Percentiles rank a stretch among this genome's conserved stretches.
phyloP scores from a whole-genome alignment of 2,329 filamentous ascomycete species.

The Nannizziopsis arthrosporioides region DNA sequence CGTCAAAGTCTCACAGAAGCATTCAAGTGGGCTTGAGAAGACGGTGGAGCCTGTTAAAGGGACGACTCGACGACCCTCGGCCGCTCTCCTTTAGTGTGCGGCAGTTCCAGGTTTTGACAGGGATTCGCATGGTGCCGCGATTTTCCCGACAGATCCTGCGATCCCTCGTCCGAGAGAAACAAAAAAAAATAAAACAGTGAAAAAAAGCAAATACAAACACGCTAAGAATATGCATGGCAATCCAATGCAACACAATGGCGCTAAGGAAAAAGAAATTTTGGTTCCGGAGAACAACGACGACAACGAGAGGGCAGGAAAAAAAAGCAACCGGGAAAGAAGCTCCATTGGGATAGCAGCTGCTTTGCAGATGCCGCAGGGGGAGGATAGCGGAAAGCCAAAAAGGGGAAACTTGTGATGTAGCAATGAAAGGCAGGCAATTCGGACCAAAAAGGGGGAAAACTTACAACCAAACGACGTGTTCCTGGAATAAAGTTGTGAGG shows the following conservation, averaged over 20 bases:
- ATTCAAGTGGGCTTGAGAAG: slow-evolving; percentile 6
- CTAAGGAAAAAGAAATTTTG: slow-evolving; percentile 1
- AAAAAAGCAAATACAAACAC: slow-evolving; percentile 9
- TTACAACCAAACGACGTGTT: slow-evolving; percentile 78
- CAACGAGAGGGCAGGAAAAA: no score
- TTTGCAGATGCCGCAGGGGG: neutral
- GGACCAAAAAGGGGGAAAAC: slow-evolving; percentile 30
- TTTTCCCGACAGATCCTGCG: slow-evolving; percentile 5
- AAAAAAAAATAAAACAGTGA: neutral
- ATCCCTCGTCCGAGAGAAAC: slow-evolving; percentile 2
- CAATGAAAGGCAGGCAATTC: slow-evolving; percentile 1
- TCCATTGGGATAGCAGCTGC: neutral
- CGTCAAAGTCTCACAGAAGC: slow-evolving; percentile 6
- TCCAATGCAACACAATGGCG: slow-evolving; percentile 7
- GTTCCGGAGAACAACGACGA: neutral
- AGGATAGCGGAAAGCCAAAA: neutral
- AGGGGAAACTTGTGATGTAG: neutral
- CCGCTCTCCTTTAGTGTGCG: neutral
- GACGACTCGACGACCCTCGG: neutral
- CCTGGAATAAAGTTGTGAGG: slow-evolving; percentile 74
- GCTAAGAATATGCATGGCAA: slow-evolving; percentile 8
- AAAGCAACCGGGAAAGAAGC: neutral
- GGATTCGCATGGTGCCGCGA: slow-evolving; percentile 5
- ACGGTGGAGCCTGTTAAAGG: slow-evolving; percentile 1
- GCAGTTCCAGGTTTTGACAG: slow-evolving; percentile 7